These are phyloP conservation scores for Quercus lobata DNA, from an alignment of 331 rosid species.

Conservation along the genomic window DNA sequence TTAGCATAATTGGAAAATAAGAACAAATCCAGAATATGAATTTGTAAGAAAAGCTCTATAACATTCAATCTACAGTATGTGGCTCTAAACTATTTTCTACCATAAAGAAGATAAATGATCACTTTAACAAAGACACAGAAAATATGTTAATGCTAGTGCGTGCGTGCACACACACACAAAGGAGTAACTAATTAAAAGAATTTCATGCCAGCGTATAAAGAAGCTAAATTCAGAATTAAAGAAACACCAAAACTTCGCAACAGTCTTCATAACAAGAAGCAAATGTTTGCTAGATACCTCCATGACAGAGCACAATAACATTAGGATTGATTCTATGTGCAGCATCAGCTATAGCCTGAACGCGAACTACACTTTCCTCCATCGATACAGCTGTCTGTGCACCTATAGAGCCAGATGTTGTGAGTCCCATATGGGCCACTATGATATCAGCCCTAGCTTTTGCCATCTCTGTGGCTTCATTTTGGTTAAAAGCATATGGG, in stretches of 20 bases:
- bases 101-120: background rate
- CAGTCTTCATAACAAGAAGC: background rate
- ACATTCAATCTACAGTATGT: background rate
- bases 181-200: background rate
- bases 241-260: conserved; percentile 3
- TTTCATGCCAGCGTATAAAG: background rate
- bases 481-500: conserved; percentile 78
- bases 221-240: background rate
- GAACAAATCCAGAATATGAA: background rate
- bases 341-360: conserved; percentile 87
- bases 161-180: background rate
- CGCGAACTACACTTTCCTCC: conserved; percentile 69
- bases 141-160: background rate
- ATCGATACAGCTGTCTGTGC: conserved; percentile 77
- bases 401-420: conserved; percentile 86
- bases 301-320: conserved; percentile 80
- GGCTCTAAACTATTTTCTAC: background rate
- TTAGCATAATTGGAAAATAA: background rate
- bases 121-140: background rate
- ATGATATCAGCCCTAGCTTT: conserved; percentile 82
- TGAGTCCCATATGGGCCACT: conserved; percentile 96
- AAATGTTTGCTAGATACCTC: conserved; percentile 53
- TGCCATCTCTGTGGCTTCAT: conserved; percentile 80
- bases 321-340: conserved; percentile 64
- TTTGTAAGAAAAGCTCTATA: background rate